Evolutionary conservation across 371 early-diverging fungal genomes (phyloP), one percentile per base, ranked within the genome.

Genomic region (Mycotypha africana): DNA sequence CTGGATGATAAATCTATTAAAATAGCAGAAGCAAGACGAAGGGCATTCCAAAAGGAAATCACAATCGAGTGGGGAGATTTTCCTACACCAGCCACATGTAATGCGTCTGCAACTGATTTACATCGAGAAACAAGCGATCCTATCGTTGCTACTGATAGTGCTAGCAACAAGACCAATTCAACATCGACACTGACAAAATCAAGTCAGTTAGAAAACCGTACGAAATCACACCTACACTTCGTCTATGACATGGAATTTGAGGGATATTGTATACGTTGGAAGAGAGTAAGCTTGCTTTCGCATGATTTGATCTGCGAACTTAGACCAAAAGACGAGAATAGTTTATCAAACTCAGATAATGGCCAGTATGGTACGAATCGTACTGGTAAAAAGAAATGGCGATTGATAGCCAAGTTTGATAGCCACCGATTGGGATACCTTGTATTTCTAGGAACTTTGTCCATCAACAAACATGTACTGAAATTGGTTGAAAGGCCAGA

Each of bases 361-460:
- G n/a, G n/a, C n/a, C n/a, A n/a, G n/a, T n/a, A n/a, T n/a, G n/a
- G n/a, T n/a, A n/a, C n/a, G n/a, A n/a, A n/a, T n/a, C n/a, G n/a
- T n/a, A 39, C 26, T 16, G 20, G 39, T 15, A 40, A 49, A 22
- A 43, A 28, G 35, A 45, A 45, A 26, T 62, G 66, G 59, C 52
- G 53, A 10, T 41, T 62, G 2, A 45, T 70, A 34, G 74, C 74
- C 34, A 60, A 65, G 24, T 74, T 74, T 38, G 68, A 74, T 30
- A 70, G 70, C 33, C 66, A 70, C 39, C 56, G 66, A 11, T 67
- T 68, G 66, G 74, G 74, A 0, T 74, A 70, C 33, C 50, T 74
- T n/a, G 41, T 63, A 26, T 47, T 65, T 14, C 20, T 74, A 14
- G 74, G 74, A 6, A 45, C 54, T 23, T 42, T 74, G 2, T 53